phyloP scores from a whole-genome alignment of 441 rosid genomes.

The Brassica balearica region DNA sequence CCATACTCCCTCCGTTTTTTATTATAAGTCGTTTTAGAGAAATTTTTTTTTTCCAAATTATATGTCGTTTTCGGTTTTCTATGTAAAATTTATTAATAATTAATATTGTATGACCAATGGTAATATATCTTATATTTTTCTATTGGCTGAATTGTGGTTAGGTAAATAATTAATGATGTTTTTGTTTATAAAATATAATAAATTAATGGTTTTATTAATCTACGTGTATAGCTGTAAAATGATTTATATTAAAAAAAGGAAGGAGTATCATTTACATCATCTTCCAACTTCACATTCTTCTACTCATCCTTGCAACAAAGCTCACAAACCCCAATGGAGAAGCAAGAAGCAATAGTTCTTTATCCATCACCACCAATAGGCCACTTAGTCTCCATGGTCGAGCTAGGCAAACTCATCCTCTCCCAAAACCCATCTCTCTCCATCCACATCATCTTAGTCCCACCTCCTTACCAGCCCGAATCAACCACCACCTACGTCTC shows the following conservation, averaged over 20 bases:
- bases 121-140: too few relatives aligned
- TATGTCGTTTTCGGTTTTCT: too few relatives aligned
- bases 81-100: too few relatives aligned
- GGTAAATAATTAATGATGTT: too few relatives aligned
- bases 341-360: conserved; percentile 52
- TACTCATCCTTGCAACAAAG: neutral
- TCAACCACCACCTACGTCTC: conserved; percentile 44
- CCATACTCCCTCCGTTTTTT: neutral
- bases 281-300: conserved; percentile 10
- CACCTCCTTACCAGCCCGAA: conserved; percentile 43
- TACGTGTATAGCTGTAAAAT: too few relatives aligned
- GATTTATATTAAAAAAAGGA: too few relatives aligned
- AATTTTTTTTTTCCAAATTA: too few relatives aligned
- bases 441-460: conserved; percentile 48
- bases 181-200: too few relatives aligned
- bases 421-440: conserved; percentile 43
- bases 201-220: too few relatives aligned
- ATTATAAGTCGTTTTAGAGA: too few relatives aligned
- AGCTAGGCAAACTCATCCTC: conserved; percentile 57
- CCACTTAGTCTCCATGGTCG: conserved; percentile 58
- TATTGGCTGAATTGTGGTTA: too few relatives aligned
- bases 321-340: conserved; percentile 21
- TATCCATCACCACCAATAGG: conserved; percentile 60
- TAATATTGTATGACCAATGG: too few relatives aligned
- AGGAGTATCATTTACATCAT: neutral